Conservation (phyloP, 768 basidiomycete species). For the Mycena capillaripes region DNA sequence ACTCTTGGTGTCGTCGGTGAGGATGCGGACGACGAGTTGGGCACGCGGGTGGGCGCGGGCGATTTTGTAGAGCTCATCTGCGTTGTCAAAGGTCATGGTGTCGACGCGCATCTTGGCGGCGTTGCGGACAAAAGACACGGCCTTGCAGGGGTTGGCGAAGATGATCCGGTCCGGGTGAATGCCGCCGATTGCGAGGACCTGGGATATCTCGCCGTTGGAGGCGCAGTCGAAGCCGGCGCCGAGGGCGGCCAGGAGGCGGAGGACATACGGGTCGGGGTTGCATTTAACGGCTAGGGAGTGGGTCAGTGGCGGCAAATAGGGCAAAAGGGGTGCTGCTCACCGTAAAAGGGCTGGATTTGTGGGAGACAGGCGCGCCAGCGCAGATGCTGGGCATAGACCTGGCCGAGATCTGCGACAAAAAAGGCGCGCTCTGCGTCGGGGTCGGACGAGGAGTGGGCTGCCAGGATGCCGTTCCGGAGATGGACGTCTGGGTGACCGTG, state of each 20-base stretch:
- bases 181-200: constrained; percentile 80
- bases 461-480: constrained; percentile 83
- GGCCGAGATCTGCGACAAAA: constrained; percentile 94
- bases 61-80: constrained; percentile 95
- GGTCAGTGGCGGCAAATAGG: constrained; percentile 40
- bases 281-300: constrained; percentile 88
- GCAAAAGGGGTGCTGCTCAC: constrained; percentile 57
- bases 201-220: constrained; percentile 91
- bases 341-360: constrained; percentile 94
- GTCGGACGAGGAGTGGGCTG: constrained; percentile 66
- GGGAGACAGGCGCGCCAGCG: constrained; percentile 86
- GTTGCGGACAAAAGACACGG: constrained; percentile 90
- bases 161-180: constrained; percentile 89
- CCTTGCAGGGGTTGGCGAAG: constrained; percentile 99
- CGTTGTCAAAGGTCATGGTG: constrained; percentile 98
- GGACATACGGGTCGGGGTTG: constrained; percentile 96
- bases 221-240: constrained; percentile 98
- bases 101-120: constrained; percentile 86
- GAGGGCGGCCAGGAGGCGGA: constrained; percentile 90
- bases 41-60: constrained; percentile 84
- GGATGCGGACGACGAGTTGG: constrained; percentile 91
- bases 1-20: constrained; percentile 98
- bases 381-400: constrained; percentile 87
- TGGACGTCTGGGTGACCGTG: constrained; percentile 81
- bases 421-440: constrained; percentile 93